A percentile compares a stretch with the other conserved stretches of the same genome.
phyloP scores from a whole-genome alignment of 768 basidiomycete species.

The Mycena latifolia region DNA sequence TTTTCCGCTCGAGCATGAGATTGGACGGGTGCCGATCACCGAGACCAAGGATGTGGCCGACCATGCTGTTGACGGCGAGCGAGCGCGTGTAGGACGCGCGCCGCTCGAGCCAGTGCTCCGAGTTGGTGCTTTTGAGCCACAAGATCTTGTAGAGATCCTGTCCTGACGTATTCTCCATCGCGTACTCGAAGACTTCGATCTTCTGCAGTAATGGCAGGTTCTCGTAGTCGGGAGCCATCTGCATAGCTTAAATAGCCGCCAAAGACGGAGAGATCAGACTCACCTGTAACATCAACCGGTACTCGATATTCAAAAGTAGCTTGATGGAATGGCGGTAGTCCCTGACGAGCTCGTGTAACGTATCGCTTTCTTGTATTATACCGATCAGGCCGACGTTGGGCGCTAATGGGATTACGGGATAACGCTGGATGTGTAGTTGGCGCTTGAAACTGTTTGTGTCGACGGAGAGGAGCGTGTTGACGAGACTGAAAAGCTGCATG shows the following conservation, averaged over 20 bases:
- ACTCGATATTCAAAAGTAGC: constrained; percentile 97
- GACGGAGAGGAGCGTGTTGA: constrained; percentile 93
- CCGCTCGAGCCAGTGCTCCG: constrained; percentile 98
- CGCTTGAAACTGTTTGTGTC: constrained; percentile 97
- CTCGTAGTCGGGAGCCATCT: constrained; percentile 99
- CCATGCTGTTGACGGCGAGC: constrained; percentile 97
- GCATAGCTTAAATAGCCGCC: not conserved
- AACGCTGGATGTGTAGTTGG: constrained; percentile 94
- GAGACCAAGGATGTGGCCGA: constrained; percentile 96
- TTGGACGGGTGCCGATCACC: constrained; percentile 99
- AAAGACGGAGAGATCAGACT: not conserved
- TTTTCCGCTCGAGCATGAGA: constrained; percentile 89
- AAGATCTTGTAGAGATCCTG: constrained; percentile 97
- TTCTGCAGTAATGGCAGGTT: constrained; percentile 94
- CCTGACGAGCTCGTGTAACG: constrained; percentile 94
- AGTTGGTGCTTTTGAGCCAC: constrained; percentile 95
- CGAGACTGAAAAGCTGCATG: constrained; percentile 98
- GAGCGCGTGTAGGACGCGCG: constrained; percentile 98
- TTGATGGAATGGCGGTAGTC: constrained; percentile 97
- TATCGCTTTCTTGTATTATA: constrained; percentile 96
- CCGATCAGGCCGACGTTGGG: constrained; percentile 95
- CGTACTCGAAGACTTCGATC: constrained; percentile 99
- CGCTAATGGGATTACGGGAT: constrained; percentile 92
- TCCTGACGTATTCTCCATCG: constrained; percentile 97
- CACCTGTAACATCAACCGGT: constrained; percentile 97